Base-by-base conservation (phyloP, 1,139 yeast species). In the Saccharomyces pastorianus region DNA sequence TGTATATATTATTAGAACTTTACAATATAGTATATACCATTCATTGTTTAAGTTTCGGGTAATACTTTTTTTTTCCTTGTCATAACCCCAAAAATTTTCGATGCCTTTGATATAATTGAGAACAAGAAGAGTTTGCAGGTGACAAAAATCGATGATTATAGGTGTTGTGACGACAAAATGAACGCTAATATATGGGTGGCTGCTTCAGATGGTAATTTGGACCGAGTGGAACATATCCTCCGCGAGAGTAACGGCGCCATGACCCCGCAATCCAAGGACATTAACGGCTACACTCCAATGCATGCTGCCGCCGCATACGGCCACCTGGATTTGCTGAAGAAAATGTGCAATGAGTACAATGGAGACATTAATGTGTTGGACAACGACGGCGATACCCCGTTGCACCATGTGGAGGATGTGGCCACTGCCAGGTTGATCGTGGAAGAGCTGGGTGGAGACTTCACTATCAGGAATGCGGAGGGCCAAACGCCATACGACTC, bases 291-390 rank as follows among this genome's bases (percentile, higher is more conserved):
- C 71, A 91, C 98, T 0, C 95, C 98, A 11, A 78, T 93, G 29
- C 99, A 93, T 69, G 99, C 99, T 0, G 97, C 98, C 3, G 95
- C 95, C 3, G 86, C 97, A 1, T 93, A 93, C 68, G 95, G 95
- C 5, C 93, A 93, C 66, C 64, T 73, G 7, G 90, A 85, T 8
- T 73, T 95, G 49, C 73, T 95, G 51, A 71, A 73, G 54, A 78
- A 77, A 57, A 76, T 93, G 52, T 73, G 88, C 25, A 69, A 64
- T 11, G 68, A 76, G 27, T 66, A 71, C 42, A 87, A 88, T 2
- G 99, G 97, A 4, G 83, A 93, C 66, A 80, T 89, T 29, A 89
- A 93, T 68, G 74, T 91, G 42, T 83, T 77, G 57, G 99, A 93
- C 63, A 74, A 74, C 32, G 99, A 95, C 62, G 98, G 99, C 0